Evolutionary conservation across 2,329 filamentous ascomycete species (phyloP), one percentile per base, ranked within the genome.

Genomic region (Talaromyces albobiverticillius): DNA sequence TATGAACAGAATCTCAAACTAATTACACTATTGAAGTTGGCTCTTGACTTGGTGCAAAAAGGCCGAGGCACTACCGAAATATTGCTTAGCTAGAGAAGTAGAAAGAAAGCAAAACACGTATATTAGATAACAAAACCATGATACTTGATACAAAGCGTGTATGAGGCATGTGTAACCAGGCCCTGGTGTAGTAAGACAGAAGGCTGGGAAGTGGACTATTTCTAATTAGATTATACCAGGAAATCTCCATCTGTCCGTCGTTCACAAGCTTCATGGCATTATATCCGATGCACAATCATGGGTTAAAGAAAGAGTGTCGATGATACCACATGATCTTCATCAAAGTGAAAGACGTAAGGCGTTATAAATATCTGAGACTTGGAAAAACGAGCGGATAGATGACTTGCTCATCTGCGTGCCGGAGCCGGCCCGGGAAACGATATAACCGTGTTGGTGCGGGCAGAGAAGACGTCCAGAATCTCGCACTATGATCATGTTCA

Each of bases 351-450:
- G 54, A 53, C 54, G 31, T 20, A 6, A 34, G 22, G 31, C n/a
- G 22, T 11, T 34, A 8, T 26, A 14, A 38, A 23, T 2, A 38
- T 32, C 36, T 26, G 26, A 26, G 20, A 36, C 22, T 38, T 34
- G 18, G 20, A 29, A 22, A 43, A 51, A 48, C 29, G 54, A 56
- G 46, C 23, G 54, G 38, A 56, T 45, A 32, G 54, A 56, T 56
- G 54, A 53, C 14, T 10, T 9, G 40, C 23, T 48, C 49, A 56
- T 56, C 45, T 38, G 10, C 32, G 45, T 53, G 54, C 49, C 34
- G 38, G 49, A 56, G 46, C 49, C 43, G 23, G 45, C 43, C 54
- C 43, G 16, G 29, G 22, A 20, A 48, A 43, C 43, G 31, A 56
- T 56, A 46, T 38, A 25, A 38, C 41, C 42, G 29, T 34, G 11